A percentile compares a stretch with the other conserved stretches of the same genome.
These are phyloP conservation scores for Pyrus betulifolia DNA, from an alignment of 306 rosid species.

Conservation along the genomic window DNA sequence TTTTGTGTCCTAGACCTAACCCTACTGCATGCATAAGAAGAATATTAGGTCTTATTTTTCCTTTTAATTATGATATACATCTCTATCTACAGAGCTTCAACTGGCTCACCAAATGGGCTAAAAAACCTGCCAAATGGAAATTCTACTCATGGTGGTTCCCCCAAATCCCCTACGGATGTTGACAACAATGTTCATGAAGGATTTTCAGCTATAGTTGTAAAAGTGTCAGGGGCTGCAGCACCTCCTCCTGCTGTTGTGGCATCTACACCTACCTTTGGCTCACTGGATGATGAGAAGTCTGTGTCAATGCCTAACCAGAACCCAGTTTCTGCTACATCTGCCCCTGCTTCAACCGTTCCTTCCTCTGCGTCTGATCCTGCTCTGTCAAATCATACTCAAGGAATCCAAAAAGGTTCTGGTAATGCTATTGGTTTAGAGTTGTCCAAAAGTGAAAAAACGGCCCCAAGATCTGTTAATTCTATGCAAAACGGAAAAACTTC, in stretches of 20 bases:
- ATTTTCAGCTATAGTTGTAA: conserved; percentile 18
- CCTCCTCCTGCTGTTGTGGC: conserved; percentile 29
- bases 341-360: conserved; percentile 21
- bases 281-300: conserved; percentile 30
- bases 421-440: conserved; percentile 28
- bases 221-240: conserved; percentile 28
- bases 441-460: conserved; percentile 25
- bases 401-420: conserved; percentile 16
- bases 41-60: background rate
- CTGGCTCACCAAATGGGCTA: conserved; percentile 33
- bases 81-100: conserved; percentile 29
- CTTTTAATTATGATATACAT: background rate
- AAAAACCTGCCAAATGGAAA: conserved; percentile 48
- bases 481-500: conserved; percentile 6
- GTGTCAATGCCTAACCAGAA: conserved; percentile 25
- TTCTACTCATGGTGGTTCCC: conserved; percentile 21
- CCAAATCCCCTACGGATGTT: conserved; percentile 23
- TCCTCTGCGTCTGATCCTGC: conserved; percentile 41
- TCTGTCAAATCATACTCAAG: conserved; percentile 30
- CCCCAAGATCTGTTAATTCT: conserved; percentile 18
- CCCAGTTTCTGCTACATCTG: conserved; percentile 19
- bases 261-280: conserved; percentile 19
- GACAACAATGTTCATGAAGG: conserved; percentile 19
- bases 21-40: background rate
- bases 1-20: background rate